phyloP scores from a whole-genome alignment of 192 early-diverging fungal species.

The Backusella circina region DNA sequence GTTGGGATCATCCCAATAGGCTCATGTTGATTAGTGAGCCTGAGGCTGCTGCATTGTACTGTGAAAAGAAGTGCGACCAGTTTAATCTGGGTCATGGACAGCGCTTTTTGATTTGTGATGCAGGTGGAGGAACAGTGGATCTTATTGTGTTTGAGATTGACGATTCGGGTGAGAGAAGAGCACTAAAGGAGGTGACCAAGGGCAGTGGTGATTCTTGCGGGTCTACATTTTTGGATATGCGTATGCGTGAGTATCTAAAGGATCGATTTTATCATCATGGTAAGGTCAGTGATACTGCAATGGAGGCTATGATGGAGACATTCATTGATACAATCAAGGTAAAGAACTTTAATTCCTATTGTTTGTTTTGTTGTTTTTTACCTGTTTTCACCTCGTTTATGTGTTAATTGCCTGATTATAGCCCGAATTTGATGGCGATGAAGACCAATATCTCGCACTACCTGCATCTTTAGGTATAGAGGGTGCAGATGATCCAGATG shows the following conservation, averaged over 20 bases:
- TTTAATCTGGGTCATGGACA: conserved; percentile 42
- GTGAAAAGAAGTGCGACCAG: conserved; percentile 42
- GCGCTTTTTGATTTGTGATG: conserved; percentile 47
- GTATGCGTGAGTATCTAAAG: conserved; percentile 36
- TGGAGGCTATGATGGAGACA: conserved; percentile 39
- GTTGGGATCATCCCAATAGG: conserved; percentile 41
- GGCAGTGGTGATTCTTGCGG: conserved; percentile 43
- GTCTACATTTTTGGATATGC: conserved; percentile 44
- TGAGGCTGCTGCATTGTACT: conserved; percentile 48
- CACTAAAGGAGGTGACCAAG: conserved; percentile 42
- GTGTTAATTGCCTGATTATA: not conserved
- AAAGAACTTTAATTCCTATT: not conserved
- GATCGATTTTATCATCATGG: conserved; percentile 39
- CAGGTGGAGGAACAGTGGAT: conserved; percentile 50
- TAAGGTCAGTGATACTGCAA: conserved; percentile 37
- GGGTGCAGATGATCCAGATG: conserved; percentile 44
- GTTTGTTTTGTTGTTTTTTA: not conserved
- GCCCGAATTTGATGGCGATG: conserved; percentile 51
- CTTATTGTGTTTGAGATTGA: conserved; percentile 45
- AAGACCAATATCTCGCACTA: conserved; percentile 46
- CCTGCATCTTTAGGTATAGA: conserved; percentile 43
- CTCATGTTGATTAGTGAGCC: conserved; percentile 39
- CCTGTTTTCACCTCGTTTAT: not conserved
- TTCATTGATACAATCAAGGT: conserved; percentile 45
- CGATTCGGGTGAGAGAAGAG: conserved; percentile 27